phyloP scores from a whole-genome alignment of 768 basidiomycete species.

The Clavaria fumosa region DNA sequence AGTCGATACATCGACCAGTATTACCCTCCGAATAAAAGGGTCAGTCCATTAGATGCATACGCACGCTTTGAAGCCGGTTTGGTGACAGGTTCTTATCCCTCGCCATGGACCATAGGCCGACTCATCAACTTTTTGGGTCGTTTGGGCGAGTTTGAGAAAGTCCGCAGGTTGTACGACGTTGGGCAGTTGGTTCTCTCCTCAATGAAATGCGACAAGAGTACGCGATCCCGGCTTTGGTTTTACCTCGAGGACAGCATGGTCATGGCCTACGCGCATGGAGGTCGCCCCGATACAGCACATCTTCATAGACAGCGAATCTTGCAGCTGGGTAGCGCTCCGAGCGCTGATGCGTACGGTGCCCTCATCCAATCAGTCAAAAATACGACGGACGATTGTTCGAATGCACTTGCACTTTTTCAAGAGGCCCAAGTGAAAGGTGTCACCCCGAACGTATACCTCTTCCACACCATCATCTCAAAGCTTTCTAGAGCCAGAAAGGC shows the following conservation, averaged over 20 bases:
- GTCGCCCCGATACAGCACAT: conserved; percentile 67
- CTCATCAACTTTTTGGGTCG: conserved; percentile 63
- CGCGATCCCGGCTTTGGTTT: conserved; percentile 54
- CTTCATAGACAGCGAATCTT: conserved; percentile 67
- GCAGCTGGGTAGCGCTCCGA: conserved; percentile 60
- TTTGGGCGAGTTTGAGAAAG: conserved; percentile 38
- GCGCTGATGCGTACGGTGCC: conserved; percentile 83
- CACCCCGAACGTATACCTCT: conserved; percentile 71
- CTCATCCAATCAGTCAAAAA: conserved; percentile 80
- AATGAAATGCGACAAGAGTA: conserved; percentile 26
- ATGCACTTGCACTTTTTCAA: conserved; percentile 70
- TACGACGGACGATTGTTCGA: conserved; percentile 88
- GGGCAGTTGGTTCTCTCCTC: conserved; percentile 46
- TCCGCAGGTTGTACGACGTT: conserved; percentile 47
- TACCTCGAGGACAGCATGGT: conserved; percentile 81
- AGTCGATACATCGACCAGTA: conserved; percentile 8
- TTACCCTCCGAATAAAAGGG: conserved; percentile 5
- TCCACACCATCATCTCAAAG: conserved; percentile 96
- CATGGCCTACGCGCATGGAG: conserved; percentile 67
- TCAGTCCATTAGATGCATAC: conserved; percentile 27
- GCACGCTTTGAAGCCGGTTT: conserved; percentile 31
- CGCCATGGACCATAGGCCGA: conserved; percentile 34
- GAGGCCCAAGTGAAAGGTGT: conserved; percentile 63
- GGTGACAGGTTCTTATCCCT: conserved; percentile 32
- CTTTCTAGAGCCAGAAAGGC: conserved; percentile 90